Percentiles rank a stretch among this genome's conserved stretches.
Conservation (phyloP, 106 monocot species). For the Hemerocallis citrina region DNA sequence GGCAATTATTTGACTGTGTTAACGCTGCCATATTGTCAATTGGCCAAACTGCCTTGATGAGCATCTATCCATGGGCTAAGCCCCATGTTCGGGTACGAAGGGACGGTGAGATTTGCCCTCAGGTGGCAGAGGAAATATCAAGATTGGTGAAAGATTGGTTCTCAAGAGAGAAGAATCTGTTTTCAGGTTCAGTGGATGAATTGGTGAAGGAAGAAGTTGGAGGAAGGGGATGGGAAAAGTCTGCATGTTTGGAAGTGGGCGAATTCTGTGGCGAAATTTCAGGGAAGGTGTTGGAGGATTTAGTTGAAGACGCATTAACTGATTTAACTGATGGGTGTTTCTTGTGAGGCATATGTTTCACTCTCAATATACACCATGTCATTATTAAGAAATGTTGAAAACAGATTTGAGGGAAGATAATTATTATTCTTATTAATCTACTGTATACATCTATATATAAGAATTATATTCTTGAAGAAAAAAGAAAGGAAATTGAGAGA, state of each 20-base stretch:
- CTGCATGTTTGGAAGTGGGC: constrained; percentile 18
- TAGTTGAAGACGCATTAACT: constrained; percentile 33
- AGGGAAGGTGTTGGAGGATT: constrained; percentile 28
- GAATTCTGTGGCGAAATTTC: constrained; percentile 32
- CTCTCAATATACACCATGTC: too few relatives aligned
- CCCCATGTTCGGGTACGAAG: not conserved
- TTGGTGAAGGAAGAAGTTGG: constrained; percentile 31
- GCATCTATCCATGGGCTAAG: constrained; percentile 15
- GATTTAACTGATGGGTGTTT: constrained; percentile 1
- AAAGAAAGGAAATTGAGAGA: too few relatives aligned
- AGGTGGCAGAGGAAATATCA: constrained; percentile 34
- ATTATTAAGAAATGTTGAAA: too few relatives aligned
- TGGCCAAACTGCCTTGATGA: constrained; percentile 7
- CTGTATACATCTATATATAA: too few relatives aligned
- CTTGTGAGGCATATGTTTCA: too few relatives aligned
- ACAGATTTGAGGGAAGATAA: too few relatives aligned
- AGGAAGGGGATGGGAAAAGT: constrained; percentile 30
- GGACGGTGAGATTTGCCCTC: not conserved
- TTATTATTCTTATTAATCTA: too few relatives aligned
- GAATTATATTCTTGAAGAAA: too few relatives aligned
- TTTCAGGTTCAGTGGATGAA: constrained; percentile 9
- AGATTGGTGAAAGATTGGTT: constrained; percentile 35
- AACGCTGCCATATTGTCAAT: constrained; percentile 60
- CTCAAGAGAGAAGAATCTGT: constrained; percentile 4
- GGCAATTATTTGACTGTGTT: constrained; percentile 74